Evolutionary conservation across 257 asterid genomes (phyloP), one percentile per base, ranked within the genome.

Genomic region (Echium plantagineum): DNA sequence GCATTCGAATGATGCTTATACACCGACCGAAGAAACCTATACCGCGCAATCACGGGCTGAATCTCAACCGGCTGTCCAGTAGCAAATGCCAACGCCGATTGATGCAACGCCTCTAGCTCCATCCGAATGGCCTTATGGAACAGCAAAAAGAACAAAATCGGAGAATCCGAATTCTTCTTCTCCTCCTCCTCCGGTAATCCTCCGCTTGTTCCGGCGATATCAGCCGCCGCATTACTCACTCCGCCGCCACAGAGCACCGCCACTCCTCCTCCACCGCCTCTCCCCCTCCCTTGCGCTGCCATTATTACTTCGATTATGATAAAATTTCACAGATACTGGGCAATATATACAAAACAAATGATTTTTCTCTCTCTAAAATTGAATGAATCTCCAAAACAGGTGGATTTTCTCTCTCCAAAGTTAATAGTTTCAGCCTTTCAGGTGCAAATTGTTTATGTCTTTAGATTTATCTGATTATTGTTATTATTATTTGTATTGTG

Each of bases 1-100:
- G 83, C 83, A 62, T 71, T 60, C 22, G 77, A 71, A 55, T 77
- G 83, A 48, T 77, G 83, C 71, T 74, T 71, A 60, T 78, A 78
- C 31, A 78, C 71, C 60, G 69, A 71, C 63, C 77, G 68, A 42
- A 78, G 77, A 55, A 74, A 74, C 35, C 72, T 71, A 64, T 71
- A 78, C 22, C 75, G 72, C 65, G 68, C 72, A 15, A 68, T 53
- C 67, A 78, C 62, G 30, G 71, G 63, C 65, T 65, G 67, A 52
- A 78, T 74, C 15, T 74, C 83, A 2, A 62, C 66, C 55, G 62
- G 53, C 32, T 68, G 63, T 17, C 79, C 75, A 5, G 78, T 78
- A 2, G 80, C 83, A 31, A 64, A 74, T 7, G 75, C 80, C 72
- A 78, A 62, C 10, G 83, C 80, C 21, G 71, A 72, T 47, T 71